These are phyloP conservation scores for Lactarius trivialis DNA, from an alignment of 768 basidiomycete species.

Conservation along the genomic window DNA sequence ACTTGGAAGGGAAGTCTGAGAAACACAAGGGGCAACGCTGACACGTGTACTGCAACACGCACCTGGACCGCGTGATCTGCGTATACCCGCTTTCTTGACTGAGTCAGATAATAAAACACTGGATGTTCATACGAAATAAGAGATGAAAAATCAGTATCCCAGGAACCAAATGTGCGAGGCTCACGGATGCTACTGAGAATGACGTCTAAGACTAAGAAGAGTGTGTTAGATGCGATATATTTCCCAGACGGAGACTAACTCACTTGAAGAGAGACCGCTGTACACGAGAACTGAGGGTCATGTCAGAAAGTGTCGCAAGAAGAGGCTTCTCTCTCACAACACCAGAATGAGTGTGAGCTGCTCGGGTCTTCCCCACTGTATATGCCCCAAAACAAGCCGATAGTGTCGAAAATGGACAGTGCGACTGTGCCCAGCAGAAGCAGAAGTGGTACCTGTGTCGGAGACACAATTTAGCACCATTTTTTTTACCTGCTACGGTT, in stretches of 20 bases:
- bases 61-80: constrained; percentile 1
- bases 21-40: background rate
- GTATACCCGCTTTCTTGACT: background rate
- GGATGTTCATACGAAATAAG: background rate
- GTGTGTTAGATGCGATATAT: background rate
- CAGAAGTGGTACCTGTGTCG: background rate
- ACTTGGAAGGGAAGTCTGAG: background rate
- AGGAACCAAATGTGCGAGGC: background rate
- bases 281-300: background rate
- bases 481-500: background rate
- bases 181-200: background rate
- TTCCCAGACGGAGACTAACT: background rate
- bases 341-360: background rate
- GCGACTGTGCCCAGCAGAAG: background rate
- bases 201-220: constrained; percentile 1
- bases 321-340: background rate
- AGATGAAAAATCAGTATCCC: background rate
- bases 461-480: background rate
- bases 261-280: background rate
- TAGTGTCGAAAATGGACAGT: background rate
- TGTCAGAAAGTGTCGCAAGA: background rate
- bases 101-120: constrained; percentile 4
- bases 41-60: background rate
- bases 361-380: background rate
- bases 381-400: background rate